Conservation (phyloP, 495 filamentous ascomycete genomes). For the Trypethelium eluteriae region DNA sequence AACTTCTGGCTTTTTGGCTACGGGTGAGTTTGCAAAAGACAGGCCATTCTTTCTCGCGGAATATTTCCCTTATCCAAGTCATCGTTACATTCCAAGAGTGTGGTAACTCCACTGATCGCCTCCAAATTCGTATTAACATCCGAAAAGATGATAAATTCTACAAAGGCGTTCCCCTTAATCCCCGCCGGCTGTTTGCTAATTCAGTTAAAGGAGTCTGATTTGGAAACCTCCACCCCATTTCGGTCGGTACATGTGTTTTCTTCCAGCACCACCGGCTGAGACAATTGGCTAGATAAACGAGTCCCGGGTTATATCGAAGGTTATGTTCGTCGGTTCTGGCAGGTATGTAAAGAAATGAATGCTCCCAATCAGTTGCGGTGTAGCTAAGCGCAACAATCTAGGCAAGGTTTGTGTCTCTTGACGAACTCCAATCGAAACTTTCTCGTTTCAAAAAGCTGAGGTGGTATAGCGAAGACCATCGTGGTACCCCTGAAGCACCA, state of each 20-base stretch:
- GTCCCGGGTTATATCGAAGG: constrained; percentile 87
- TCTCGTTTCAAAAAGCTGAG: not conserved
- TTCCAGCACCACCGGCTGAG: not conserved
- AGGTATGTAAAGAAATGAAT: constrained; percentile 48
- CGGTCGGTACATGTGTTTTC: constrained; percentile 48
- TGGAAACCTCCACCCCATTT: constrained; percentile 98
- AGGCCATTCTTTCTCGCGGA: too few relatives aligned
- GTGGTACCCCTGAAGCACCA: constrained; percentile 77
- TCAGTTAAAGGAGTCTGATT: constrained; percentile 67
- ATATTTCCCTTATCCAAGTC: not conserved
- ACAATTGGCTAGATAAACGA: constrained; percentile 54
- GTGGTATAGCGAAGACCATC: constrained; percentile 71
- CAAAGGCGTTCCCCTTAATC: too few relatives aligned
- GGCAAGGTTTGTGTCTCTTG: constrained; percentile 45
- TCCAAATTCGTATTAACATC: too few relatives aligned
- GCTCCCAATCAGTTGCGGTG: constrained; percentile 8
- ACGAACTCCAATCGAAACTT: not conserved
- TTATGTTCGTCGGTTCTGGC: constrained; percentile 96
- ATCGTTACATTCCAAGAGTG: not conserved
- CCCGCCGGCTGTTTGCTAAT: too few relatives aligned
- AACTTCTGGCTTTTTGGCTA: constrained; percentile 30
- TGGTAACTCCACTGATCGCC: too few relatives aligned
- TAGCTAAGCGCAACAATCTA: constrained; percentile 32
- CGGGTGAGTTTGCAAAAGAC: constrained; percentile 17
- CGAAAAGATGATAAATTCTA: too few relatives aligned